Percentiles rank a stretch among this genome's conserved stretches.
phyloP scores from a whole-genome alignment of 169 alveolate species.

The Cryptosporidium felis region DNA sequence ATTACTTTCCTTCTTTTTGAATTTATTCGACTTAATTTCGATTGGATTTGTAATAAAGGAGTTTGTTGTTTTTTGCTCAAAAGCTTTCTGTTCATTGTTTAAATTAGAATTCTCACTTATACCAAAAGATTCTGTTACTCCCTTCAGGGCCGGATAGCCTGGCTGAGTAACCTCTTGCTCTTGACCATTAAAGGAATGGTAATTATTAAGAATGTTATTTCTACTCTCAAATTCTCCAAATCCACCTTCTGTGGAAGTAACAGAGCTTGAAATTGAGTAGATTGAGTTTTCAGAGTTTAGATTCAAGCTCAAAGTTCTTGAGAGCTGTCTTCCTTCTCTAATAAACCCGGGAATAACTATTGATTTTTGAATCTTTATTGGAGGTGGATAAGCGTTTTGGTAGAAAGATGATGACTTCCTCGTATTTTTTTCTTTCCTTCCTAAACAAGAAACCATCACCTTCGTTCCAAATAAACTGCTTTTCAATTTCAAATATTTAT shows the following conservation, averaged over 20 bases:
- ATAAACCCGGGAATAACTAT: constrained; percentile 52
- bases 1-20: neutral
- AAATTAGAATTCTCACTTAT: neutral
- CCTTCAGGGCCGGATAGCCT: too few relatives aligned
- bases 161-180: too few relatives aligned
- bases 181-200: neutral
- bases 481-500: too few relatives aligned
- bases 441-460: constrained; percentile 29
- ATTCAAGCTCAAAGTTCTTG: constrained; percentile 41
- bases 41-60: neutral
- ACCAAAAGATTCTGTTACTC: neutral
- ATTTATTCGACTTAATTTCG: neutral
- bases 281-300: neutral
- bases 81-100: neutral
- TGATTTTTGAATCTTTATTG: constrained; percentile 17
- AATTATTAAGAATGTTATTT: neutral
- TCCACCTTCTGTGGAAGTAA: too few relatives aligned
- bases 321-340: constrained; percentile 37
- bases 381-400: constrained; percentile 29
- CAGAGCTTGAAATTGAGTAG: neutral
- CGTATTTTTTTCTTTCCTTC: neutral
- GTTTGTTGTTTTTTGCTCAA: neutral
- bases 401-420: neutral
- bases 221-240: neutral
- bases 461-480: neutral